Percentiles rank a stretch among this genome's conserved stretches.
Evolutionary conservation across 192 early-diverging fungal genomes (phyloP).

Genomic region (Rhizophagus clarus): DNA sequence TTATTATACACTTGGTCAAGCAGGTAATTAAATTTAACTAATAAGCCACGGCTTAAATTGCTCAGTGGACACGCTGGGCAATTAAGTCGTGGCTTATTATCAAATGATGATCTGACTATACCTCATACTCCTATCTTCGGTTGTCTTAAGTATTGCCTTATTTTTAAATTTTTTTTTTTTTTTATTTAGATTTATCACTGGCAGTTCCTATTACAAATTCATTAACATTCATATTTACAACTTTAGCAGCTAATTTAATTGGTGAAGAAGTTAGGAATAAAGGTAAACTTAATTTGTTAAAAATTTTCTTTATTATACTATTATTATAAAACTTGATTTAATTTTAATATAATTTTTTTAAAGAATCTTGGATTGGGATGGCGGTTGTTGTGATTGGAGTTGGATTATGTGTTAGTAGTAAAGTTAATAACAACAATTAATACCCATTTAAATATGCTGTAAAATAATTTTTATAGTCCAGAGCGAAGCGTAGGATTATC

Average conservation of each 20-base stretch:
- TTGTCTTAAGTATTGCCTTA: too few species aligned
- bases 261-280: slow-evolving; percentile 75
- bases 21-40: slow-evolving; percentile 45
- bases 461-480: too few species aligned
- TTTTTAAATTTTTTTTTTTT: neutral
- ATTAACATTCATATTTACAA: slow-evolving; percentile 85
- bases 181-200: slow-evolving; percentile 73
- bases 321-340: too few species aligned
- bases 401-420: slow-evolving; percentile 63
- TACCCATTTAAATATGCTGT: too few species aligned
- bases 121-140: too few species aligned
- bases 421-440: slow-evolving; percentile 28
- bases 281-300: slow-evolving; percentile 48
- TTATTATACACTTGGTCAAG: slow-evolving; percentile 87
- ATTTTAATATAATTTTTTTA: neutral
- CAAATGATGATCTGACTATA: too few species aligned
- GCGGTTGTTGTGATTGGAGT: slow-evolving; percentile 68
- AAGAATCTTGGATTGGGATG: slow-evolving; percentile 70
- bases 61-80: too few species aligned
- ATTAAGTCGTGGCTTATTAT: too few species aligned
- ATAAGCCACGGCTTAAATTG: too few species aligned
- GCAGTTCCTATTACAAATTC: slow-evolving; percentile 93
- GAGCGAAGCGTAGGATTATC: too few species aligned
- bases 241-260: slow-evolving; percentile 73
- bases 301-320: too few species aligned